Percentiles rank a stretch among this genome's conserved stretches.
Evolutionary conservation across 371 early-diverging fungal genomes (phyloP).

Genomic region (Saksenaea vasiformis): DNA sequence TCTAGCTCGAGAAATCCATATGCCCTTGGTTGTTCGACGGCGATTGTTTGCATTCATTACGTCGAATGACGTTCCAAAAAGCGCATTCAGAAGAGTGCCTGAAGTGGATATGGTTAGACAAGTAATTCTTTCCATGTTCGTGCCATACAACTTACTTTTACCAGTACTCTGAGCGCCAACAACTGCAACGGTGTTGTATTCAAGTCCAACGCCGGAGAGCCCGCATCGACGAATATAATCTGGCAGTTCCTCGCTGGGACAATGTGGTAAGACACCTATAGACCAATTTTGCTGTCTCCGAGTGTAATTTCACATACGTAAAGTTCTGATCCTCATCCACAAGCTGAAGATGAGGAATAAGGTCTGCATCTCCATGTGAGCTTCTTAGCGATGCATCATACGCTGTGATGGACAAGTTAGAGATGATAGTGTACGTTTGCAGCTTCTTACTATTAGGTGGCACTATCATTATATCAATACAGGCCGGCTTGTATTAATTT

Average conservation of each 20-base stretch:
- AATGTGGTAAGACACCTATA: constrained; percentile 65
- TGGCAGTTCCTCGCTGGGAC: constrained; percentile 62
- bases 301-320: too few relatives aligned
- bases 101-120: background rate
- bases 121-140: background rate
- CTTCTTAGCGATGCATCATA: too few relatives aligned
- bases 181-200: constrained; percentile 96
- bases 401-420: too few relatives aligned
- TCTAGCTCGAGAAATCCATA: too few relatives aligned
- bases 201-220: constrained; percentile 84
- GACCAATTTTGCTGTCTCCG: constrained; percentile 67
- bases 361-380: background rate
- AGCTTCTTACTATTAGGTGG: too few relatives aligned
- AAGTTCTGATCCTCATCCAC: too few relatives aligned
- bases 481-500: too few relatives aligned
- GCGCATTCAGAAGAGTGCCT: constrained; percentile 93
- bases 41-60: constrained; percentile 89
- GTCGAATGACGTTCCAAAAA: constrained; percentile 94
- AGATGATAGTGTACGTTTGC: too few relatives aligned
- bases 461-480: too few relatives aligned
- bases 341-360: constrained; percentile 74
- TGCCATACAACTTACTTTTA: constrained; percentile 74
- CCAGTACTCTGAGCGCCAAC: constrained; percentile 99
- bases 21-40: constrained; percentile 95
- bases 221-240: constrained; percentile 85